Evolutionary conservation across 139 green algal genomes (phyloP), one percentile per base, ranked within the genome.

Genomic region (Chlamydomonas incerta): DNA sequence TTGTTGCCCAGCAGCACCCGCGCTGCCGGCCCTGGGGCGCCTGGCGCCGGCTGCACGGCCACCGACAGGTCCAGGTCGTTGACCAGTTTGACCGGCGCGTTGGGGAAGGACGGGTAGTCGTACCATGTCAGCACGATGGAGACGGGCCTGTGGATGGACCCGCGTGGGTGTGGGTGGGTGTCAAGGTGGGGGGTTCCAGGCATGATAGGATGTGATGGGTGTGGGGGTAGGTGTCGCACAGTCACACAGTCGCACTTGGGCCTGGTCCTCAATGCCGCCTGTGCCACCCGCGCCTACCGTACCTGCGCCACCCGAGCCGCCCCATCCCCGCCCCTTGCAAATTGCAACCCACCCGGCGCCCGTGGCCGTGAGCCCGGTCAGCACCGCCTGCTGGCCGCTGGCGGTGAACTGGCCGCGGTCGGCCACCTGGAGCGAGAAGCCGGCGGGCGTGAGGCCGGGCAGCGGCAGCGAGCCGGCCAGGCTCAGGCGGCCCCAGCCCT

Each of bases 401-500:
- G 72, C 35, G 29, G 46, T 47, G 47, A 18, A 35, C 14, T 21
- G 37, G 46, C 46, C 58, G 29, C 29, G 37, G 31, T 37, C 24
- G 46, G 47, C 72, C 35, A 76, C 35, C 14, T 66, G 60, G 23
- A 66, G 23, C 3, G 23, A 3, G 60, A 66, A 66, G 60, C 28
- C 28, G 60, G 60, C 60, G 60, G 21, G 60, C 24, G 75, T 82
- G 35, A 46, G 33, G 60, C 60, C 60, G 60, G 28, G 24, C 34
- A 82, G 62, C 34, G 75, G 75, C 60, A 82, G 37, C 6, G 75
- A 33, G 28, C 29, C 57, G 17, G 75, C 14, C 60, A 82, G 62
- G 62, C 33, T 69, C 5, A 60, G 9, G 0, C 75, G 75, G 60
- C 75, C 75, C 75, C 75, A 82, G 35, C 75, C 75, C 62, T 82